Percentiles rank a stretch among this genome's conserved stretches.
Evolutionary conservation across 768 basidiomycete species (phyloP).

Genomic region (Tricholoma hemisulphureum): DNA sequence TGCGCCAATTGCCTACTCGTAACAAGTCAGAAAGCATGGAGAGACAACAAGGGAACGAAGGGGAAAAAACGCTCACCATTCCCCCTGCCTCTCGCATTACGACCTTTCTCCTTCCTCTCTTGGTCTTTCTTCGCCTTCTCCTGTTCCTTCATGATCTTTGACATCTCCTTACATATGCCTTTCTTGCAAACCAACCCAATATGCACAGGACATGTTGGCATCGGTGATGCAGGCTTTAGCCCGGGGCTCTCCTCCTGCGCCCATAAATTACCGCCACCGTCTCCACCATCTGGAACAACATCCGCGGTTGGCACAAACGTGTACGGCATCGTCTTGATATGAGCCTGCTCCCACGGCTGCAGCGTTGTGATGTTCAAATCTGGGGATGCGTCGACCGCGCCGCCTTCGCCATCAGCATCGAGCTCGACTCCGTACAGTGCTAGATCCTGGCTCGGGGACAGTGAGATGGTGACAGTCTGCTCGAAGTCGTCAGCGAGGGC

Average conservation of each 20-base stretch:
- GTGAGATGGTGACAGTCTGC: conserved; percentile 15
- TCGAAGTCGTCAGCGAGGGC: conserved; percentile 10
- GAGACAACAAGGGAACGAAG: neutral
- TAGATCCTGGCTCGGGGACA: conserved; percentile 27
- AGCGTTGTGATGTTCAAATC: conserved; percentile 21
- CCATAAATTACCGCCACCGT: conserved; percentile 23
- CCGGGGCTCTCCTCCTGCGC: conserved; percentile 14
- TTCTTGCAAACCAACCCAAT: conserved; percentile 34
- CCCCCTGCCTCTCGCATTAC: neutral
- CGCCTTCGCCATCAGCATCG: neutral
- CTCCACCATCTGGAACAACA: neutral
- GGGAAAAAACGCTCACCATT: conserved; percentile 2
- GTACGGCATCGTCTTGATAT: conserved; percentile 1
- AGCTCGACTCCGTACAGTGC: conserved; percentile 14
- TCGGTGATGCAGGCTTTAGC: conserved; percentile 3
- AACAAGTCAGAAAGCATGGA: neutral
- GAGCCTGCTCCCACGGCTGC: conserved; percentile 23
- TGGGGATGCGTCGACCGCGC: conserved; percentile 7
- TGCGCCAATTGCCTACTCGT: neutral
- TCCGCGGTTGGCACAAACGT: neutral
- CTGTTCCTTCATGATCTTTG: conserved; percentile 26
- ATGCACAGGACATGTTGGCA: conserved; percentile 30
- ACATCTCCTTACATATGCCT: conserved; percentile 35
- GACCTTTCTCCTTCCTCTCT: conserved; percentile 9
- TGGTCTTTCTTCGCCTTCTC: conserved; percentile 9